Percentiles rank a stretch among this genome's conserved stretches.
Conservation (phyloP, 2,329 filamentous ascomycete species). For the Ophiognomonia clavigignenti-juglandacearum region DNA sequence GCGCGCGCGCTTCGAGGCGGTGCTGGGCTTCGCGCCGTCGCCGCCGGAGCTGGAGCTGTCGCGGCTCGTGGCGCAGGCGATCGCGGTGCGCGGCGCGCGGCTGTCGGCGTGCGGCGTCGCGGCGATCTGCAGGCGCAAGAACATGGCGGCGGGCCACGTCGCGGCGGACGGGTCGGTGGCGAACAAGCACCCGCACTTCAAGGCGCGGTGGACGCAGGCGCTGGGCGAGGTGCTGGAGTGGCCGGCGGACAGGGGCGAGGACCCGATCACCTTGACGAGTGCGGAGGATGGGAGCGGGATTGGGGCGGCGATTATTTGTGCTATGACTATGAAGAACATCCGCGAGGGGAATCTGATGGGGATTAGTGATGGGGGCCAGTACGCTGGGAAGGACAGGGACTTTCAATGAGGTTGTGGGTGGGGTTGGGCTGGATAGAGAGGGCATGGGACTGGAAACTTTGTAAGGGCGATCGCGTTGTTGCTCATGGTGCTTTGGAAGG, state of each 20-base stretch:
- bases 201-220: slow-evolving; percentile 63
- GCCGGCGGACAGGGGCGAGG: slow-evolving; percentile 57
- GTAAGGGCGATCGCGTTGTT: too few relatives aligned
- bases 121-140: slow-evolving; percentile 73
- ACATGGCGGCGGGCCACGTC: slow-evolving; percentile 63
- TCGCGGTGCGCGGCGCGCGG: slow-evolving; percentile 68
- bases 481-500: too few relatives aligned
- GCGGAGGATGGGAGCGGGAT: slow-evolving; percentile 74
- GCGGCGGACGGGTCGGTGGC: slow-evolving; percentile 74
- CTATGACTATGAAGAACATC: slow-evolving; percentile 25
- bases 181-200: slow-evolving; percentile 77
- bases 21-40: slow-evolving; percentile 52
- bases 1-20: slow-evolving; percentile 56
- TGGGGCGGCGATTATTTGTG: slow-evolving; percentile 67
- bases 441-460: too few relatives aligned
- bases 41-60: slow-evolving; percentile 65
- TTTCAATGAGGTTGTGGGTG: too few relatives aligned
- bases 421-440: too few relatives aligned
- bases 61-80: slow-evolving; percentile 66
- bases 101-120: slow-evolving; percentile 70
- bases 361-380: slow-evolving; percentile 6
- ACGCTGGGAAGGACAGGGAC: not conserved
- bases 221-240: slow-evolving; percentile 71
- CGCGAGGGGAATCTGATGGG: slow-evolving; percentile 9
- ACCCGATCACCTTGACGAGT: slow-evolving; percentile 62